Evolutionary conservation across 116 monocot species (phyloP).

Genomic region (Zostera marina): DNA sequence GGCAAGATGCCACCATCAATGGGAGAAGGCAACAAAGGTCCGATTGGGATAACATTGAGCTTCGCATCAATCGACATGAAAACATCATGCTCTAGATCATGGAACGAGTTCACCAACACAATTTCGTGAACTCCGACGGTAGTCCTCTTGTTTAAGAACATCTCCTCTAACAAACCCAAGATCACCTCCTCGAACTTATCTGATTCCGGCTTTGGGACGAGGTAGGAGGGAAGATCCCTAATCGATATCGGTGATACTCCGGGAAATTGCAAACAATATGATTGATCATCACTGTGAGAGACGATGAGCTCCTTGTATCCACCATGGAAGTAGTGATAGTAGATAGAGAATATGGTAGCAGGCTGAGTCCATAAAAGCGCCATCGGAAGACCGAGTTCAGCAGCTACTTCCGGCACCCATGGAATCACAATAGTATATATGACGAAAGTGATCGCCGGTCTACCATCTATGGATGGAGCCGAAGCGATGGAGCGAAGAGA

Average conservation of each 20-base stretch:
- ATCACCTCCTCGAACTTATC: background rate
- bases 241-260: too few species aligned
- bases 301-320: conserved; percentile 17
- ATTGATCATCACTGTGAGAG: conserved; percentile 11
- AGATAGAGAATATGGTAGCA: conserved; percentile 30
- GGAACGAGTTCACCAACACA: conserved; percentile 56
- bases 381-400: conserved; percentile 14
- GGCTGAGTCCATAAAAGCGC: conserved; percentile 44
- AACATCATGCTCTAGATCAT: conserved; percentile 24
- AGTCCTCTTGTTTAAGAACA: conserved; percentile 1
- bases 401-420: conserved; percentile 28
- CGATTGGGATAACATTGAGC: conserved; percentile 19
- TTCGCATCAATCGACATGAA: conserved; percentile 1
- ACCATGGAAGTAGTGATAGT: too few species aligned
- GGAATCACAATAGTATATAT: conserved; percentile 23
- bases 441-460: conserved; percentile 18
- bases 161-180: conserved; percentile 9
- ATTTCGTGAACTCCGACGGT: too few species aligned
- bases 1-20: background rate
- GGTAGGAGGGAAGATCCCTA: conserved; percentile 39
- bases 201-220: background rate
- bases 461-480: conserved; percentile 5
- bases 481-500: conserved; percentile 8
- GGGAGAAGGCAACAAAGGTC: conserved; percentile 10
- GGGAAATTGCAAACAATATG: conserved; percentile 2